Conservation (phyloP, 176 grass and related monocot genomes). For the Aegilops sharonensis region DNA sequence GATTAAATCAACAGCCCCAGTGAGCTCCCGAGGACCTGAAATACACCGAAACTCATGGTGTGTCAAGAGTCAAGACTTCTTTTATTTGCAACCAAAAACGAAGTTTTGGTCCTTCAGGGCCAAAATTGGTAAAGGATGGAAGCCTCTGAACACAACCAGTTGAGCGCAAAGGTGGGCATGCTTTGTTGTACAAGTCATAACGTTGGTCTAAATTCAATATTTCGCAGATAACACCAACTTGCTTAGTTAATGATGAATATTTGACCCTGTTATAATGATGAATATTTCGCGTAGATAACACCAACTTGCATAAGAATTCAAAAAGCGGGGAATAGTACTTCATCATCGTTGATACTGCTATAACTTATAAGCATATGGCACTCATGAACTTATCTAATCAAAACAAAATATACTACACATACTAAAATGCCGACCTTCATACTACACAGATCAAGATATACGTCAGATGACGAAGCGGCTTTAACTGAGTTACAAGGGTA, state of each 20-base stretch:
- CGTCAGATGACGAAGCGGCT: background rate
- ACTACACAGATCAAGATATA: slow-evolving; percentile 4
- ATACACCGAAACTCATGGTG: slow-evolving; percentile 9
- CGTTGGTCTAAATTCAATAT: background rate
- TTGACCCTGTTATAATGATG: background rate
- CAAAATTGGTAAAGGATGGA: background rate
- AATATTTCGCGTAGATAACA: background rate
- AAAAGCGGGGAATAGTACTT: background rate
- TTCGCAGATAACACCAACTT: background rate
- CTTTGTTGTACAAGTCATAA: background rate
- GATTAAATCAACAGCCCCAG: slow-evolving; percentile 89
- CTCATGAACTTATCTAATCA: slow-evolving; percentile 17
- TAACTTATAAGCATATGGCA: background rate
- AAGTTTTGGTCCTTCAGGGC: background rate
- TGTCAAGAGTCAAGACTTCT: background rate
- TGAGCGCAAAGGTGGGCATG: background rate
- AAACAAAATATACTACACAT: background rate
- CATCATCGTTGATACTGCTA: background rate
- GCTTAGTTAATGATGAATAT: background rate
- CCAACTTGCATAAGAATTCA: background rate
- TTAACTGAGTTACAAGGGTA: background rate
- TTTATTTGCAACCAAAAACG: background rate
- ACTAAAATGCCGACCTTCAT: background rate
- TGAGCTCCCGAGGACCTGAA: slow-evolving; percentile 86
- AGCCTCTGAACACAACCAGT: background rate